Conservation (phyloP, 106 monocot genomes). For the Cymbidium sinense region DNA sequence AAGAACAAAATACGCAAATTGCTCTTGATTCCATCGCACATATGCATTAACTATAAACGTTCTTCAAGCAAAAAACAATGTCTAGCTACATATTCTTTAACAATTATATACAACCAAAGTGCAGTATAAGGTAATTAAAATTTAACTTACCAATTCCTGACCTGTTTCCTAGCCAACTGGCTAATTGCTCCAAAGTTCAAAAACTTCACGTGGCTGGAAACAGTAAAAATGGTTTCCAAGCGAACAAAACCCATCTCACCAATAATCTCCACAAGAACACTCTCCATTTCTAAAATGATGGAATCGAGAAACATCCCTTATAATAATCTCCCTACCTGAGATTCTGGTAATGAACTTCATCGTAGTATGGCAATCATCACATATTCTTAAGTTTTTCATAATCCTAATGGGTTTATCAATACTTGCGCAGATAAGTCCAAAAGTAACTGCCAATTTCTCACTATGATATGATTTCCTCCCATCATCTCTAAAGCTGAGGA, state of each 20-base stretch:
- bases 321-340: conserved; percentile 44
- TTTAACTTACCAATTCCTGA: background rate
- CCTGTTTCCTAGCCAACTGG: background rate
- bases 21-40: too few species aligned
- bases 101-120: background rate
- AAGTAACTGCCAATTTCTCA: conserved; percentile 65
- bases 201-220: too few species aligned
- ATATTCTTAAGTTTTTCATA: conserved; percentile 78
- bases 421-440: conserved; percentile 53
- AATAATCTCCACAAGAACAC: conserved; percentile 4
- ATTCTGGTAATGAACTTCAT: conserved; percentile 49
- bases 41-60: too few species aligned
- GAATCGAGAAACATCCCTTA: conserved; percentile 24
- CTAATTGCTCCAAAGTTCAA: background rate
- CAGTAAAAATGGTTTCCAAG: background rate
- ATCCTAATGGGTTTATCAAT: conserved; percentile 51
- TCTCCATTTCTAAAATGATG: background rate
- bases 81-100: too few species aligned
- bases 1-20: too few species aligned
- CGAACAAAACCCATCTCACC: background rate
- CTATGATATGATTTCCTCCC: conserved; percentile 41
- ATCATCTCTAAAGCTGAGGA: background rate
- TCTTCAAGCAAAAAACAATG: too few species aligned
- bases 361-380: conserved; percentile 50
- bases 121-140: background rate